Base-by-base conservation (phyloP, 2,329 filamentous ascomycete species). In the Pleoardoris graminearum region DNA sequence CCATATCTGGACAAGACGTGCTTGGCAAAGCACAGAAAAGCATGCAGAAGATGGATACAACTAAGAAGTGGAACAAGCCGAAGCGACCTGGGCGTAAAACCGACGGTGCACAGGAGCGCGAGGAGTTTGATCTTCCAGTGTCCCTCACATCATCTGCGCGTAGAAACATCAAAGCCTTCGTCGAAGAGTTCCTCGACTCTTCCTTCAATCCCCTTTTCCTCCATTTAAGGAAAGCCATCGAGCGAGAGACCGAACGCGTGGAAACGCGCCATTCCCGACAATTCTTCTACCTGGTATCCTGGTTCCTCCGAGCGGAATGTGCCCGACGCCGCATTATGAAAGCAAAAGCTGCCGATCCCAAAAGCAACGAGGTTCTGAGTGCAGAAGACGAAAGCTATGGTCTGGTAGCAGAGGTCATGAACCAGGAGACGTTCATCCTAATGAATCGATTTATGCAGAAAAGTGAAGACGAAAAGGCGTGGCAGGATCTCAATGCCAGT, bases 391-490 rank as follows among this genome's bases (percentile, higher is more conserved):
- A 89, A 67, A 90, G 85, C 57, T 99, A 94, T 75, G 89, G 89
- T 42, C 82, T 97, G 8, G 85, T 97, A 32, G 94, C 94, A 7
- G 86, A 86, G 36, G 93, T 97, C 3, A 81, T 99, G 60, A 95
- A 93, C 62, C 94, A 99, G 70, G 90, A 97, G 73, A 97, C 90
- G 63, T 97, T 99, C 63, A 88, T 97, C 58, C 86, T 90, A 2
- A 76, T 99, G 16, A 96, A 91, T 62, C 85, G 89, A 45, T 85
- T 86, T 42, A 91, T 99, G 80, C 88, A 93, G 57, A 82, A 83
- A 48, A 84, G 87, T 3, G 82, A 89, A 56, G 91, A 95, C 58
- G 83, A 88, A 63, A 97, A 96, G 69, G 85, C 87, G 54, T 97
- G 92, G 92, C 84, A 85, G 49, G 89, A 96, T 62, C 75, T 97